phyloP scores from a whole-genome alignment of 306 rosid species.

The Gleditsia sinensis region DNA sequence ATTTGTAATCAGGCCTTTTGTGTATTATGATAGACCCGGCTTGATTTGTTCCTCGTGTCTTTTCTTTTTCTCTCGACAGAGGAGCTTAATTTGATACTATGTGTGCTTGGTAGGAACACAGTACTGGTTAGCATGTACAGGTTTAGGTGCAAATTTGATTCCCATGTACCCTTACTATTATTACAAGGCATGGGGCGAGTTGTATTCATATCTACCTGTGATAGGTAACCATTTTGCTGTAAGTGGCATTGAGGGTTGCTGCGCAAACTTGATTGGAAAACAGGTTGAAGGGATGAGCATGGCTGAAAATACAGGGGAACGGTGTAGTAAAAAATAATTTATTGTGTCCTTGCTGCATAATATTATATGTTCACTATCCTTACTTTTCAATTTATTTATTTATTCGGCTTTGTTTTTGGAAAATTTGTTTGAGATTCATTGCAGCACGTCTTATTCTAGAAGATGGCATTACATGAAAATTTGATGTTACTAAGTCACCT shows the following conservation, averaged over 20 bases:
- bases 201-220: slow-evolving; percentile 38
- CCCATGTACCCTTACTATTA: slow-evolving; percentile 51
- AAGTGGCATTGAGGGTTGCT: slow-evolving; percentile 29
- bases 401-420: too few species aligned
- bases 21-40: slow-evolving; percentile 35
- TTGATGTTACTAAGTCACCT: not conserved
- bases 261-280: slow-evolving; percentile 24
- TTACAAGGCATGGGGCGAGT: slow-evolving; percentile 37
- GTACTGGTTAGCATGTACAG: slow-evolving; percentile 57
- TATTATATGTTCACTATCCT: not conserved
- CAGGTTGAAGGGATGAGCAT: slow-evolving; percentile 36
- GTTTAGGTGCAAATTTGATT: slow-evolving; percentile 53
- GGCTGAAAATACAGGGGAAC: slow-evolving; percentile 38
- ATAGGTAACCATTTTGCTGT: slow-evolving; percentile 33
- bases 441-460: not conserved
- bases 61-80: slow-evolving; percentile 42
- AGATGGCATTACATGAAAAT: not conserved
- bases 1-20: slow-evolving; percentile 50
- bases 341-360: slow-evolving; percentile 38
- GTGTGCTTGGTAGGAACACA: slow-evolving; percentile 54
- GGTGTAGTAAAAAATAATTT: slow-evolving; percentile 41
- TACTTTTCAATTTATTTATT: slow-evolving; percentile 18
- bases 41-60: slow-evolving; percentile 44
- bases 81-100: slow-evolving; percentile 67
- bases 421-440: too few species aligned